These are phyloP conservation scores for Helichrysum umbraculigerum DNA, from an alignment of 129 eudicot genomes.

Conservation along the genomic window DNA sequence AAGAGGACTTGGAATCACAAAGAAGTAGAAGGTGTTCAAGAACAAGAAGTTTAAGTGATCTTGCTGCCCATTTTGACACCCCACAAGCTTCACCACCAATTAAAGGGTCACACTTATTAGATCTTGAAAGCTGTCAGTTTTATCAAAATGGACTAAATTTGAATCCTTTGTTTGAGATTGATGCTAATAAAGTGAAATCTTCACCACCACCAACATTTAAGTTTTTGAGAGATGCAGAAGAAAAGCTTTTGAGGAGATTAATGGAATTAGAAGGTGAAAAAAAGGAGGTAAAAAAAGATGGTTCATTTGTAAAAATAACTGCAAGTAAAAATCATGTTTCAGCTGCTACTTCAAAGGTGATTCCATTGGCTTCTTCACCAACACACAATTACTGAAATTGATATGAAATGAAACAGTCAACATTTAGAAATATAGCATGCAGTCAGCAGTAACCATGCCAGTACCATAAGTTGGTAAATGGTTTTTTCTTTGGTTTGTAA, in stretches of 20 bases:
- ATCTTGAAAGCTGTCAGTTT: slow-evolving; percentile 30
- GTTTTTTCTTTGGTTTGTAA: not conserved
- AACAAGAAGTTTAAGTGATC: slow-evolving; percentile 74
- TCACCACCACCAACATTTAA: slow-evolving; percentile 93
- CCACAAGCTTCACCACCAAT: slow-evolving; percentile 43
- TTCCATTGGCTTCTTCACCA: slow-evolving; percentile 69
- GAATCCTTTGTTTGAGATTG: slow-evolving; percentile 64
- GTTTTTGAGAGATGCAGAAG: slow-evolving; percentile 89
- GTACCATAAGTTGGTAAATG: slow-evolving; percentile 25
- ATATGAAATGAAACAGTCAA: slow-evolving; percentile 16
- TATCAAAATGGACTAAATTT: slow-evolving; percentile 47
- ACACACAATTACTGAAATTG: slow-evolving; percentile 29
- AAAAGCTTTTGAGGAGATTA: slow-evolving; percentile 56
- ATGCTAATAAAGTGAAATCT: slow-evolving; percentile 48
- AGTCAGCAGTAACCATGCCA: slow-evolving; percentile 9
- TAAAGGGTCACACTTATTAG: slow-evolving; percentile 14
- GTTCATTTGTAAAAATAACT: slow-evolving; percentile 12
- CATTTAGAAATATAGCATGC: slow-evolving; percentile 19
- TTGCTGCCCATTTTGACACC: slow-evolving; percentile 39
- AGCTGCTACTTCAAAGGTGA: slow-evolving; percentile 50
- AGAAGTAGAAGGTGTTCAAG: slow-evolving; percentile 79
- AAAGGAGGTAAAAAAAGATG: slow-evolving; percentile 32
- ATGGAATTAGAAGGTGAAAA: slow-evolving; percentile 49
- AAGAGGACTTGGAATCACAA: slow-evolving; percentile 82
- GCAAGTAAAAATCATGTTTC: slow-evolving; percentile 35